These are phyloP conservation scores for Dactylonectria macrodidyma DNA, from an alignment of 2,329 filamentous ascomycete genomes.

Conservation along the genomic window DNA sequence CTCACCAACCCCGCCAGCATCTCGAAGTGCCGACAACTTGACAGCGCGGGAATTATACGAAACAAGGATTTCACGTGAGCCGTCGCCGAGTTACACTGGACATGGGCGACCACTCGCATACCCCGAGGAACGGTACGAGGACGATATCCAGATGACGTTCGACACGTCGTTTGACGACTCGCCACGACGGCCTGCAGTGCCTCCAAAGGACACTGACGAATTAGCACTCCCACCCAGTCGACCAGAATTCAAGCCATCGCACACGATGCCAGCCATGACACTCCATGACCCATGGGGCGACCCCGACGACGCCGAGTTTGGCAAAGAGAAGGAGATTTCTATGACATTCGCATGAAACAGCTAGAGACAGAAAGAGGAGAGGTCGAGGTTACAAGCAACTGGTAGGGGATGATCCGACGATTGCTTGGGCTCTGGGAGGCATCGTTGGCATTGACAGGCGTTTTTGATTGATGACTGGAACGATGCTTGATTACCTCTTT, in stretches of 20 bases:
- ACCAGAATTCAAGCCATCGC: conserved; percentile 55
- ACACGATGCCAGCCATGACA: conserved; percentile 66
- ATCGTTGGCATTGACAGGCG: conserved; percentile 24
- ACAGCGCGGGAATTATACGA: conserved; percentile 46
- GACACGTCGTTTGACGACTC: conserved; percentile 72
- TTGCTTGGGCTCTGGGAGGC: conserved; percentile 1
- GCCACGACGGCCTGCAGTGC: conserved; percentile 43
- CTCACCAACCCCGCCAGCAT: conserved; percentile 41
- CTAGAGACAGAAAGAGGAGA: conserved; percentile 11
- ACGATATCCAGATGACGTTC: conserved; percentile 79
- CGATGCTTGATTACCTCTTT: conserved; percentile 22
- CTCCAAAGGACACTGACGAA: conserved; percentile 48
- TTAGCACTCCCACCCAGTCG: conserved; percentile 40
- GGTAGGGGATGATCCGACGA: not conserved
- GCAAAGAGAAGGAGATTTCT: conserved; percentile 80
- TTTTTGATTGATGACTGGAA: conserved; percentile 19
- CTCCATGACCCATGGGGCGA: conserved; percentile 79
- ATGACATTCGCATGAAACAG: conserved; percentile 82
- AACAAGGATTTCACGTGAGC: conserved; percentile 39
- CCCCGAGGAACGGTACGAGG: conserved; percentile 55
- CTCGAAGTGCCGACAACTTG: conserved; percentile 33
- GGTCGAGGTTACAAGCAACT: not conserved
- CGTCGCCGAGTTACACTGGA: conserved; percentile 43
- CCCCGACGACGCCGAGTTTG: conserved; percentile 77
- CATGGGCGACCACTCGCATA: conserved; percentile 42